phyloP scores from a whole-genome alignment of 164 flowering plant genomes.

The Annona squamosa region DNA sequence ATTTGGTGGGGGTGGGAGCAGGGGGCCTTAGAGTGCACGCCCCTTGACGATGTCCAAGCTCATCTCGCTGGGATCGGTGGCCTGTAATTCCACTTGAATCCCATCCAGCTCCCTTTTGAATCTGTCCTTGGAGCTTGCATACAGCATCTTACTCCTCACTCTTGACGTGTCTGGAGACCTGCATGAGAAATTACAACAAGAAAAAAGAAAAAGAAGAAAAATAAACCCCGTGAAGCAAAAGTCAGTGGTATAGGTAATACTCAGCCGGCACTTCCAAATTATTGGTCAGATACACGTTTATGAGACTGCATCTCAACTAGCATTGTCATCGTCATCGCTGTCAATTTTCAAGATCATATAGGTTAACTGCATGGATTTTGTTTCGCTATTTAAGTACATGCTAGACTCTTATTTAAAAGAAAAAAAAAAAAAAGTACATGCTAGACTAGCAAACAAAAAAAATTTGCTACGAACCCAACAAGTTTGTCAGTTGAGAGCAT shows the following conservation, averaged over 20 bases:
- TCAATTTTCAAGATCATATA: too few relatives aligned
- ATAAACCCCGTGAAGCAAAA: not conserved
- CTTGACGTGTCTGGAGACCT: slow-evolving; percentile 68
- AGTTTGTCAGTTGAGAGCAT: too few relatives aligned
- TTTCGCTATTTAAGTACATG: too few relatives aligned
- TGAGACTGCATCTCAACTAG: too few relatives aligned
- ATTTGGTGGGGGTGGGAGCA: slow-evolving; percentile 7
- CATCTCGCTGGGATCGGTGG: slow-evolving; percentile 80
- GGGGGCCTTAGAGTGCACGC: slow-evolving; percentile 26
- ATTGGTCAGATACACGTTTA: too few relatives aligned
- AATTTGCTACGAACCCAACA: too few relatives aligned
- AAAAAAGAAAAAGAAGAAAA: too few relatives aligned
- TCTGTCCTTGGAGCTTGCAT: slow-evolving; percentile 81
- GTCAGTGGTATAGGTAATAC: not conserved
- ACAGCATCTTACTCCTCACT: slow-evolving; percentile 75
- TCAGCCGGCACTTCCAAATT: not conserved
- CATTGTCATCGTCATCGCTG: too few relatives aligned
- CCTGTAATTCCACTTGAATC: slow-evolving; percentile 73
- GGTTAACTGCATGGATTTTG: too few relatives aligned
- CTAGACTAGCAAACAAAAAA: too few relatives aligned
- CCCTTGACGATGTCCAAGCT: slow-evolving; percentile 59
- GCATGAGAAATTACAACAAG: not conserved
- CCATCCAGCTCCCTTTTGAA: slow-evolving; percentile 83
- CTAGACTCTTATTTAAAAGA: too few relatives aligned
- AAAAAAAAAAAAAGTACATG: too few relatives aligned